Conservation (phyloP, 192 early-diverging fungal species). For the Mortierella claussenii region DNA sequence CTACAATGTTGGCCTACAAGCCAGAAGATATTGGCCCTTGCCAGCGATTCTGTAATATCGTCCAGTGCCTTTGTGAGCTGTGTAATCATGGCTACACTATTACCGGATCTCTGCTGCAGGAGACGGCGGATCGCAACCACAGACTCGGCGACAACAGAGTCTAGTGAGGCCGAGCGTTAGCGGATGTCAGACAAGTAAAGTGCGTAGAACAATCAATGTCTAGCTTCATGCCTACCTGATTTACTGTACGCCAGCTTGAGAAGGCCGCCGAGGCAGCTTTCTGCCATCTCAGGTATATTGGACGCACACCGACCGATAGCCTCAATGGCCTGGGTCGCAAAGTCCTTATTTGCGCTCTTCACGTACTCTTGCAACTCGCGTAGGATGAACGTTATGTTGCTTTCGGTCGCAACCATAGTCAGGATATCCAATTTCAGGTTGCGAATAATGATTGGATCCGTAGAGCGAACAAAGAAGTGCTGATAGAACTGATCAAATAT, state of each 20-base stretch:
- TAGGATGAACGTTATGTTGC: slow-evolving; percentile 75
- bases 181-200: too few relatives aligned
- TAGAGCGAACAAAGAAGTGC: slow-evolving; percentile 84
- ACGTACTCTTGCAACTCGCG: slow-evolving; percentile 80
- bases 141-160: slow-evolving; percentile 77
- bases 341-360: slow-evolving; percentile 69
- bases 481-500: slow-evolving; percentile 78
- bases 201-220: too few relatives aligned
- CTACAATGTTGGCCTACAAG: slow-evolving; percentile 85
- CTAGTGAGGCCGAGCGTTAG: too few relatives aligned
- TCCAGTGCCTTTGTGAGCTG: slow-evolving; percentile 71
- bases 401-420: slow-evolving; percentile 70
- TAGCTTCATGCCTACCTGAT: slow-evolving; percentile 65
- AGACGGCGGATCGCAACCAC: slow-evolving; percentile 80
- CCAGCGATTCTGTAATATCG: slow-evolving; percentile 72
- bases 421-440: slow-evolving; percentile 89
- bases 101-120: slow-evolving; percentile 63
- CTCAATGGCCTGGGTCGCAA: slow-evolving; percentile 74
- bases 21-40: slow-evolving; percentile 88
- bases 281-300: slow-evolving; percentile 64
- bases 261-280: slow-evolving; percentile 64
- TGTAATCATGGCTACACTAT: slow-evolving; percentile 61
- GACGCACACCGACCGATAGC: slow-evolving; percentile 69
- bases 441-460: slow-evolving; percentile 82
- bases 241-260: slow-evolving; percentile 67